Evolutionary conservation across 2,329 filamentous ascomycete genomes (phyloP).

Genomic region (Geosmithia flava): DNA sequence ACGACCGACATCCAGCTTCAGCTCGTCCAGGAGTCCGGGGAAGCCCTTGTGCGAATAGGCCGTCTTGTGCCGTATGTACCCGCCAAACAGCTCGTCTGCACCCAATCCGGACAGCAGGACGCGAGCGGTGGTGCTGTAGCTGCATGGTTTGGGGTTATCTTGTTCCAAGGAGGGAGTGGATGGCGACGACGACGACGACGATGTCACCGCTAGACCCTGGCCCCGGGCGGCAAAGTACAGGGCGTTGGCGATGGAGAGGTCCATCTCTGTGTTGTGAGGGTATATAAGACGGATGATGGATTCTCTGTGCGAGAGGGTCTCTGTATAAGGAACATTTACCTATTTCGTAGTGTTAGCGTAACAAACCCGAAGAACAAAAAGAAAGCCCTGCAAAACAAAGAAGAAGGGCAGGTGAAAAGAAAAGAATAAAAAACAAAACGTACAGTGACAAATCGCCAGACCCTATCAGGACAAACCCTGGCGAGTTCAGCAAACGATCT

Average conservation of each 20-base stretch:
- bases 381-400: too few relatives aligned
- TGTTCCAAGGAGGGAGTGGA: too few relatives aligned
- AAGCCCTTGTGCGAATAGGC: slow-evolving; percentile 64
- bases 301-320: slow-evolving; percentile 56
- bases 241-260: slow-evolving; percentile 83
- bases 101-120: slow-evolving; percentile 87
- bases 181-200: slow-evolving; percentile 8
- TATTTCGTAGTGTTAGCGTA: slow-evolving; percentile 17
- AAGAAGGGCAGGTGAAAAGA: background rate
- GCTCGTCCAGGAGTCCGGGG: slow-evolving; percentile 61
- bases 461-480: slow-evolving; percentile 52
- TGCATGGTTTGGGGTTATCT: slow-evolving; percentile 33
- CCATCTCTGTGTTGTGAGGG: slow-evolving; percentile 98
- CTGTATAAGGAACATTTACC: slow-evolving; percentile 71
- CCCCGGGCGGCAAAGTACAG: slow-evolving; percentile 92
- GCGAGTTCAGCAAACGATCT: slow-evolving; percentile 67
- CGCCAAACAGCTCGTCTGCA: slow-evolving; percentile 91
- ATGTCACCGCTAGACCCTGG: slow-evolving; percentile 32
- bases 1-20: slow-evolving; percentile 72
- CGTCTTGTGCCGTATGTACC: slow-evolving; percentile 73
- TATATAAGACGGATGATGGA: slow-evolving; percentile 68
- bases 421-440: slow-evolving; percentile 9
- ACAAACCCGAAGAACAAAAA: too few relatives aligned
- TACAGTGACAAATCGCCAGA: slow-evolving; percentile 73
- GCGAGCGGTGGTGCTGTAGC: slow-evolving; percentile 60